Conservation (phyloP, 1,284 basidiomycete species). For the Apiotrichum montevideense region DNA sequence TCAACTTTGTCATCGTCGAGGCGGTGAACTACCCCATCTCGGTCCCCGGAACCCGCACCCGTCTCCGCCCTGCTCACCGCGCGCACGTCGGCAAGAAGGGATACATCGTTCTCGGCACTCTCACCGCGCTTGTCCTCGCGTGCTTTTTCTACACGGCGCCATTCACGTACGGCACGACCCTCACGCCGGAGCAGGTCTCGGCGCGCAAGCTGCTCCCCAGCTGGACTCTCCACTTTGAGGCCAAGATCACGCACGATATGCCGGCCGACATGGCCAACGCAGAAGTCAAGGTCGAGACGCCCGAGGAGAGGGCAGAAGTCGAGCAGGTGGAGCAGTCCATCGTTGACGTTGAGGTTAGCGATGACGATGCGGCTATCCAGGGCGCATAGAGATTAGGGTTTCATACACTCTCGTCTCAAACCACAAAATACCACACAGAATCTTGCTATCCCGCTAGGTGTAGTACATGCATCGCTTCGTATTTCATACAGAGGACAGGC, state of each 20-base stretch:
- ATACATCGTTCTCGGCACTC: constrained; percentile 54
- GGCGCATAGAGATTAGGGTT: background rate
- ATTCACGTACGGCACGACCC: constrained; percentile 81
- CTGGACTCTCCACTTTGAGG: constrained; percentile 47
- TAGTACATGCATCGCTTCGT: constrained; percentile 3
- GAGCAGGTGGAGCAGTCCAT: background rate
- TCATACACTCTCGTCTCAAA: background rate
- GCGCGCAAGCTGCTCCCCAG: constrained; percentile 39
- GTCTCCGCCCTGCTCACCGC: constrained; percentile 57
- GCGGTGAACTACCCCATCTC: constrained; percentile 91
- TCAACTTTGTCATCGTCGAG: constrained; percentile 88
- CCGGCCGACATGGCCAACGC: background rate
- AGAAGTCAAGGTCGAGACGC: background rate
- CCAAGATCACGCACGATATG: constrained; percentile 18
- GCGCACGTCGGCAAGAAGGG: constrained; percentile 59
- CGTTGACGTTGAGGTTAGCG: background rate
- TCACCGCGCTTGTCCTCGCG: constrained; percentile 56
- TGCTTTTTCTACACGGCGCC: constrained; percentile 74
- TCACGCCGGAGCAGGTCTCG: constrained; percentile 68
- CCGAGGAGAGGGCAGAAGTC: background rate
- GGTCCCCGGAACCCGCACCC: constrained; percentile 56
- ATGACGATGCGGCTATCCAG: background rate
- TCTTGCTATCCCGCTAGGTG: background rate
- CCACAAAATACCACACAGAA: background rate
- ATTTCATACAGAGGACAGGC: constrained; percentile 1